These are phyloP conservation scores for Quaeritorhiza haematococci DNA, from an alignment of 371 early-diverging fungal species.

Conservation along the genomic window DNA sequence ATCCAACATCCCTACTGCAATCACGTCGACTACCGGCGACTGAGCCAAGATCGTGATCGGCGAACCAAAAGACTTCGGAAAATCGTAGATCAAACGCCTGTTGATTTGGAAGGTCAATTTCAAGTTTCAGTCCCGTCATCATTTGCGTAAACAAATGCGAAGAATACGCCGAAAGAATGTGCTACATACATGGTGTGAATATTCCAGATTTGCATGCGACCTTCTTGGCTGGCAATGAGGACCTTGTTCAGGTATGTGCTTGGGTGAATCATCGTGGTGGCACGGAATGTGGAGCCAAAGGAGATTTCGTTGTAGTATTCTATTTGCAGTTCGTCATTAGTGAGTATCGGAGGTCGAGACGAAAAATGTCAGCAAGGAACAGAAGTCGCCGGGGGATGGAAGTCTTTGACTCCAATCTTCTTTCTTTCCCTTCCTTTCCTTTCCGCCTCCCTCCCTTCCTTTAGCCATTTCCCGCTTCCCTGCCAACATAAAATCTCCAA, in stretches of 20 bases:
- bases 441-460: no score
- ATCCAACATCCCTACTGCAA: conserved; percentile 84
- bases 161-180: background rate
- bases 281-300: conserved; percentile 70
- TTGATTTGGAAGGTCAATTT: background rate
- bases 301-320: conserved; percentile 73
- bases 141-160: background rate
- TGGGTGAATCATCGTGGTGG: conserved; percentile 80
- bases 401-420: no score
- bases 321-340: conserved; percentile 1
- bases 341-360: background rate
- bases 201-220: conserved; percentile 90
- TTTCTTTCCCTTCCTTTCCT: no score
- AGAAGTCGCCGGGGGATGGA: background rate
- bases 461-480: no score
- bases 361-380: background rate
- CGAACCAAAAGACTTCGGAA: conserved; percentile 59
- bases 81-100: conserved; percentile 75
- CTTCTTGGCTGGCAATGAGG: conserved; percentile 78
- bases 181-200: conserved; percentile 53
- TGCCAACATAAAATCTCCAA: no score
- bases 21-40: conserved; percentile 87
- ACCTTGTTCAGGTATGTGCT: conserved; percentile 95
- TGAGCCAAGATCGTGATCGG: conserved; percentile 76
- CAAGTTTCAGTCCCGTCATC: background rate